Percentiles rank a stretch among this genome's conserved stretches.
Conservation (phyloP, 2,329 filamentous ascomycete genomes). For the Aspergillus sp. region DNA sequence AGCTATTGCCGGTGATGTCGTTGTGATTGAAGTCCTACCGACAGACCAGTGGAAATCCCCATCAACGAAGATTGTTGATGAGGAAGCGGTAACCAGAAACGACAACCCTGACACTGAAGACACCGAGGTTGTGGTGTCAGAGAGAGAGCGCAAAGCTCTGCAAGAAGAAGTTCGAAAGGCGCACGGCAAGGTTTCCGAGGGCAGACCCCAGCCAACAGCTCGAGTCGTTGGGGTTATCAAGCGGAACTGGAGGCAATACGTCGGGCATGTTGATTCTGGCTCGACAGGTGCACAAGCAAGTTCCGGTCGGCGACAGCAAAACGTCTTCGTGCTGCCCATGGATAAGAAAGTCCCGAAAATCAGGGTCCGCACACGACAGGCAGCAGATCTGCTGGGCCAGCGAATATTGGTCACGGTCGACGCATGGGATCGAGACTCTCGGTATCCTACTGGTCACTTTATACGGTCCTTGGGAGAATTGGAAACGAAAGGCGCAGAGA, state of each 20-base stretch:
- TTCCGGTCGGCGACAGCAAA: constrained; percentile 78
- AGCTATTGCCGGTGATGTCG: constrained; percentile 81
- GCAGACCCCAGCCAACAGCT: constrained; percentile 78
- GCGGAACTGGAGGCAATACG: constrained; percentile 96
- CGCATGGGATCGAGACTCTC: constrained; percentile 85
- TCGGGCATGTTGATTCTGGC: constrained; percentile 85
- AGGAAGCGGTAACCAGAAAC: constrained; percentile 82
- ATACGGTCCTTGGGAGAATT: constrained; percentile 86
- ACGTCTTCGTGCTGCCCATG: constrained; percentile 93
- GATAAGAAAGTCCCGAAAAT: constrained; percentile 98
- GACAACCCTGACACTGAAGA: constrained; percentile 83
- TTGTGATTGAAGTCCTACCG: constrained; percentile 86
- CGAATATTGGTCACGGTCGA: constrained; percentile 89
- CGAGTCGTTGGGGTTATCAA: constrained; percentile 87
- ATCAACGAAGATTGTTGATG: constrained; percentile 91
- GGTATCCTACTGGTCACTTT: constrained; percentile 89
- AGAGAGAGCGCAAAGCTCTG: constrained; percentile 74
- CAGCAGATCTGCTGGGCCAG: constrained; percentile 79
- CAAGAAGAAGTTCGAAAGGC: constrained; percentile 86
- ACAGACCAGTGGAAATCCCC: constrained; percentile 96
- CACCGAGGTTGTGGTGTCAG: constrained; percentile 69
- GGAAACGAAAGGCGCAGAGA: constrained; percentile 96
- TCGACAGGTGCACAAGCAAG: constrained; percentile 66
- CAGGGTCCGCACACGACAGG: constrained; percentile 81
- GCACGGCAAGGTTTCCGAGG: constrained; percentile 68